Evolutionary conservation across 202 grass and related monocot species (phyloP), one percentile per base, ranked within the genome.

Genomic region (Hordeum pubiflorum): DNA sequence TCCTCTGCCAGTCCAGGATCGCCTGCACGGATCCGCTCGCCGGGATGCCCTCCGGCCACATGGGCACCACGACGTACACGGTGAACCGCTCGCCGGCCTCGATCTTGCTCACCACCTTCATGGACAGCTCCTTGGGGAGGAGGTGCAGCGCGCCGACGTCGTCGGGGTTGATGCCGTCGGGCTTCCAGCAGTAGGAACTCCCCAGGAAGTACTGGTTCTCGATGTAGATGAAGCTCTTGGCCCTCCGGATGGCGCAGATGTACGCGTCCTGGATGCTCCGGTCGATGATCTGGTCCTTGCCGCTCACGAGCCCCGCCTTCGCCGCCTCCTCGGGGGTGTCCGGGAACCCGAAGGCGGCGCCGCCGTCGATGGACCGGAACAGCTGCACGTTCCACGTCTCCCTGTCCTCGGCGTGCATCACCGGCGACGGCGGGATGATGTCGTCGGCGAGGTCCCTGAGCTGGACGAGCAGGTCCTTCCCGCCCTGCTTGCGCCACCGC

Each of bases 251-350:
- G 17, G 92, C 92, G 75, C 83, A 65, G 68, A 94, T 84, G 57
- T 94, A 94, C 7, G 89, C 92, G 79, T 91, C 92, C 78, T 94
- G 92, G 74, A 94, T 94, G 84, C 92, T 94, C 81, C 89, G 88
- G 69, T 94, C 92, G 33, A 94, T 87, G 75, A 89, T 91, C 69
- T 89, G 88, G 84, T 91, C 81, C 79, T 89, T 91, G 12, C 89
- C 89, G 59, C 92, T 91, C 7, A 94, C 78, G 4, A 94, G 89
- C 36, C 92, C 92, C 11, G 82, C 81, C 55, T 75, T 81, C 12
- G 92, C 89, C 14, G 89, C 92, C 8, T 89, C 89, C 76, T 94
- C 92, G 21, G 92, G 92, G 12, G 79, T 87, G n/a, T 94, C 87
- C 58, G 92, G 92, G 79, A 94, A 91, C 39, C 89, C 92, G 79